Conservation (phyloP, 2,329 filamentous ascomycete species). For the Penicillium sp. region DNA sequence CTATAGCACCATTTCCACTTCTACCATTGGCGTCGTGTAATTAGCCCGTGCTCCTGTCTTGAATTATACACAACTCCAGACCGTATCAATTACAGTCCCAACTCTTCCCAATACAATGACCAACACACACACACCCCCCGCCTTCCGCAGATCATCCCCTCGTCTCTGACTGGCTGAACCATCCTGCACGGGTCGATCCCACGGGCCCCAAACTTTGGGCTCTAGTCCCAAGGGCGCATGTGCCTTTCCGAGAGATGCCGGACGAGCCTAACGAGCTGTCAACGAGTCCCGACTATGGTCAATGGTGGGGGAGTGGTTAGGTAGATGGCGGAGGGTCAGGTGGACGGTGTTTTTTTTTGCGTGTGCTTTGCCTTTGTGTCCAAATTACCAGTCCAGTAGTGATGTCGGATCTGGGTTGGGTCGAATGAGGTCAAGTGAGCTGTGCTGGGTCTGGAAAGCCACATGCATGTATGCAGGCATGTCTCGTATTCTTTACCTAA, state of each 20-base stretch:
- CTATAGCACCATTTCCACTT: not conserved
- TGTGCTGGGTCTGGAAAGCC: not conserved
- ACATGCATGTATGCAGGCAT: not conserved
- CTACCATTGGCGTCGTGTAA: too few species aligned
- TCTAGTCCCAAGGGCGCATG: not conserved
- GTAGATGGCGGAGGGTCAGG: not conserved
- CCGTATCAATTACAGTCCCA: not conserved
- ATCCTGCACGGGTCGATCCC: slow-evolving; percentile 6
- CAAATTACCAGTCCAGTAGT: too few species aligned
- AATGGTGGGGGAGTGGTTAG: too few species aligned
- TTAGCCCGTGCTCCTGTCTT: too few species aligned
- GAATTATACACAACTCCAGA: too few species aligned
- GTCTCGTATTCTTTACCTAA: not conserved
- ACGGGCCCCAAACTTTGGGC: not conserved
- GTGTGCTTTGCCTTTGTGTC: too few species aligned
- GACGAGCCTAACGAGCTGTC: not conserved
- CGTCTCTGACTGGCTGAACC: slow-evolving; percentile 3
- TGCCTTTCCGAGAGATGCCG: slow-evolving; percentile 9
- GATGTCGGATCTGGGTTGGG: not conserved
- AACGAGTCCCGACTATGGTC: too few species aligned
- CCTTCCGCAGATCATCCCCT: slow-evolving; percentile 4
- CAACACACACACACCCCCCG: slow-evolving; percentile 7
- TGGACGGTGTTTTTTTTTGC: not conserved
- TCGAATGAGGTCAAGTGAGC: not conserved
- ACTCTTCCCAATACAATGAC: too few species aligned